Percentiles rank a stretch among this genome's conserved stretches.
Evolutionary conservation across 1,284 basidiomycete species (phyloP).

Genomic region (Fomitopsis schrenkii): DNA sequence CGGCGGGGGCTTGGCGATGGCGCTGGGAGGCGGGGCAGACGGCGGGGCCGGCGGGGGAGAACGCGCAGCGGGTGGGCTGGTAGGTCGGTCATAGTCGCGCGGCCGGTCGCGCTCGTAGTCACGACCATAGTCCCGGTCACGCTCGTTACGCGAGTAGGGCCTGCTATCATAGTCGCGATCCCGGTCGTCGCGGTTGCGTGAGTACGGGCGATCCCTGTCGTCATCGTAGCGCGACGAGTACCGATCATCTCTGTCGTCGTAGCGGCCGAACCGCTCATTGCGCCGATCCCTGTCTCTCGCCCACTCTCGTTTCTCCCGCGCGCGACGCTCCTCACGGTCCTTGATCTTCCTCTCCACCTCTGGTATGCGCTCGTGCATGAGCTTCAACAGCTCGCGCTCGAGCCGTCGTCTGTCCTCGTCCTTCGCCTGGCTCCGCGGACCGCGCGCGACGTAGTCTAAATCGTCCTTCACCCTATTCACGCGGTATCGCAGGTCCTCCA

Average conservation of each 20-base stretch:
- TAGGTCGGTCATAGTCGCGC: slow-evolving; percentile 39
- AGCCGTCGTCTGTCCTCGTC: slow-evolving; percentile 86
- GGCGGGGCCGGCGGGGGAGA: slow-evolving; percentile 49
- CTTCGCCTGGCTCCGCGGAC: slow-evolving; percentile 70
- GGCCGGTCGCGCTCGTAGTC: slow-evolving; percentile 25
- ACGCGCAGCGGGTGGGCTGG: slow-evolving; percentile 44
- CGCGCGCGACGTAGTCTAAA: slow-evolving; percentile 84
- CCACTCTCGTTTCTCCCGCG: slow-evolving; percentile 78
- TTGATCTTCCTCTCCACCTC: slow-evolving; percentile 87
- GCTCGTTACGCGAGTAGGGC: slow-evolving; percentile 26
- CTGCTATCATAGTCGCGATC: slow-evolving; percentile 22
- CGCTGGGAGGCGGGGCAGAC: slow-evolving; percentile 34
- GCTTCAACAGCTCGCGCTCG: slow-evolving; percentile 83
- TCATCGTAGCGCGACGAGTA: slow-evolving; percentile 36
- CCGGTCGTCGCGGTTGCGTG: slow-evolving; percentile 24
- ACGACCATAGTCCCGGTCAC: slow-evolving; percentile 32
- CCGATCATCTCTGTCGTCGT: slow-evolving; percentile 39
- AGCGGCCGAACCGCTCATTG: slow-evolving; percentile 79
- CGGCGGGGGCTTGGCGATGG: slow-evolving; percentile 39
- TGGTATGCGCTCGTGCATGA: slow-evolving; percentile 92
- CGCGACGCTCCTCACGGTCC: slow-evolving; percentile 72
- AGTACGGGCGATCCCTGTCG: slow-evolving; percentile 14
- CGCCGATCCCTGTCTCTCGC: slow-evolving; percentile 78
- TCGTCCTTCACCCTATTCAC: slow-evolving; percentile 92
- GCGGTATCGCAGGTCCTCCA: slow-evolving; percentile 84